These are phyloP conservation scores for Aspergillus ostianus DNA, from an alignment of 495 filamentous ascomycete species.

Conservation along the genomic window DNA sequence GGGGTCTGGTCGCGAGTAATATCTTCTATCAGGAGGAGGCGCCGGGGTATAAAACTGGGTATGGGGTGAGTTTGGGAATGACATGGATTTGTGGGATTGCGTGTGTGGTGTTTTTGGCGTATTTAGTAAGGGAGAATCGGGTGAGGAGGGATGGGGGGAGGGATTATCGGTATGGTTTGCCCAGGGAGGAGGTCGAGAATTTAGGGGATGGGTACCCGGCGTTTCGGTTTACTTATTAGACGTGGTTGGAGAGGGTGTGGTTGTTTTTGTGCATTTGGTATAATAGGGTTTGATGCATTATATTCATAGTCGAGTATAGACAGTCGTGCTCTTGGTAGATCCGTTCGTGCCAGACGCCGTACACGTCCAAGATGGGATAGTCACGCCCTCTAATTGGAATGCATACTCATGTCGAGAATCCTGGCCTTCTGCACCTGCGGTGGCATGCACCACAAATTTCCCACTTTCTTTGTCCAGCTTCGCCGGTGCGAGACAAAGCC, in stretches of 20 bases:
- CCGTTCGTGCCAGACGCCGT: not conserved
- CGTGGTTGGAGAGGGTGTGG: too few species aligned
- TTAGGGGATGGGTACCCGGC: constrained; percentile 60
- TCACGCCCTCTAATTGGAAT: constrained; percentile 36
- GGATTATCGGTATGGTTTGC: constrained; percentile 44
- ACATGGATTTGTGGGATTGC: constrained; percentile 48
- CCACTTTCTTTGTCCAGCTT: not conserved
- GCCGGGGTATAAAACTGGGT: constrained; percentile 51
- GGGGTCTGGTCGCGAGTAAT: constrained; percentile 53
- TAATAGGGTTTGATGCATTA: not conserved
- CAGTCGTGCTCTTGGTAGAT: not conserved
- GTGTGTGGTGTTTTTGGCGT: constrained; percentile 40
- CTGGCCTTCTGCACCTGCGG: not conserved
- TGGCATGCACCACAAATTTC: constrained; percentile 9
- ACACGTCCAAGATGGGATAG: constrained; percentile 31
- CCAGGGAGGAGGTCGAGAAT: constrained; percentile 49
- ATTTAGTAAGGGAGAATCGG: constrained; percentile 52
- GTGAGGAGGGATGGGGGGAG: constrained; percentile 52
- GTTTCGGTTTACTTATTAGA: constrained; percentile 52
- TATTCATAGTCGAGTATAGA: not conserved
- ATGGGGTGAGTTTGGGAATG: constrained; percentile 47
- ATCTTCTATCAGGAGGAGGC: constrained; percentile 49
- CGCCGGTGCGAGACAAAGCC: constrained; percentile 5
- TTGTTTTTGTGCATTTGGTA: not conserved
- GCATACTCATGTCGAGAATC: constrained; percentile 18